Evolutionary conservation across 768 basidiomycete species (phyloP).

Genomic region (Tephrocybe sp.): DNA sequence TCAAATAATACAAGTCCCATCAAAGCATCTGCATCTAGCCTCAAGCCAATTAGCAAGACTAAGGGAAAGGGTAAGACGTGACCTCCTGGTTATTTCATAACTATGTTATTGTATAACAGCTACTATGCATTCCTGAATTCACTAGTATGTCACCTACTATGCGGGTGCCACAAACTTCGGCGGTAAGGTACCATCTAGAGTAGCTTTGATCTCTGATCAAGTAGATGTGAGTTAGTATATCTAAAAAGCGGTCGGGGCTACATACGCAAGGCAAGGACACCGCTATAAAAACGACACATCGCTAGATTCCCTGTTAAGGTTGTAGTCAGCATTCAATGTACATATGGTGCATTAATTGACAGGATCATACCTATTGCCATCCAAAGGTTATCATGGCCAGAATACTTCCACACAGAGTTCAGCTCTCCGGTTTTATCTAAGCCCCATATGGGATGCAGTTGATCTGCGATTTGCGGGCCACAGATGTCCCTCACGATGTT

Average conservation of each 20-base stretch:
- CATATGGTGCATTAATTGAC: no score
- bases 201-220: conserved; percentile 21
- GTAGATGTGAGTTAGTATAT: neutral
- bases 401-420: conserved; percentile 44
- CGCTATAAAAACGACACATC: conserved; percentile 12
- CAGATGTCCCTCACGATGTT: conserved; percentile 39
- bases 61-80: conserved; percentile 7
- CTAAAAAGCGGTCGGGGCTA: conserved; percentile 11
- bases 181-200: conserved; percentile 5
- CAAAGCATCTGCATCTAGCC: neutral
- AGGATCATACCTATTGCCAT: conserved; percentile 49
- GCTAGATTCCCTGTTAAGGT: conserved; percentile 49
- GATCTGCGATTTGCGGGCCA: conserved; percentile 40
- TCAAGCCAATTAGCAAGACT: conserved; percentile 9
- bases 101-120: neutral
- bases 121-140: neutral
- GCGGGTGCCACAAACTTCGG: conserved; percentile 3
- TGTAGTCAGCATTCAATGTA: neutral
- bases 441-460: conserved; percentile 60
- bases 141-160: neutral
- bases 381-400: conserved; percentile 55
- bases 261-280: conserved; percentile 54
- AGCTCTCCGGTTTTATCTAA: conserved; percentile 64
- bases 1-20: conserved; percentile 12
- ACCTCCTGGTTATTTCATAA: neutral